Percentiles rank a stretch among this genome's conserved stretches.
Conservation (phyloP, 176 grass and related monocot species). For the Rhipidocladum racemiflorum region DNA sequence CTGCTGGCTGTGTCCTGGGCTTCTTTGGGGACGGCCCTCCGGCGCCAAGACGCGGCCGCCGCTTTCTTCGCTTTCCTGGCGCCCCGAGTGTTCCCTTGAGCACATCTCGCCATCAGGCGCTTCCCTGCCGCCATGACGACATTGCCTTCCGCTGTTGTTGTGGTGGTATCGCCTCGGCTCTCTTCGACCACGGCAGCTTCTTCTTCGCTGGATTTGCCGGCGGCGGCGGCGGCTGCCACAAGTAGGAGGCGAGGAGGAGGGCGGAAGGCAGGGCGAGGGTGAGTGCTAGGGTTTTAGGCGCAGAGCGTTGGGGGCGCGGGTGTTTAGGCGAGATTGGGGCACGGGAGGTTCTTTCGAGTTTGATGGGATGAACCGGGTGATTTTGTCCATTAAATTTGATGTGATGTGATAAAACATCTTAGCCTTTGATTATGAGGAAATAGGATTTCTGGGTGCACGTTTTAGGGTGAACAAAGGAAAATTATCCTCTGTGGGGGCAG, state of each 20-base stretch:
- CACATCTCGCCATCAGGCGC: slow-evolving; percentile 78
- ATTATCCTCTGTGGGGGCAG: too few species aligned
- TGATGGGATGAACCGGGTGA: too few species aligned
- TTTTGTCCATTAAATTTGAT: too few species aligned
- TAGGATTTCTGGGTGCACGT: too few species aligned
- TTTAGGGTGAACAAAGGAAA: too few species aligned
- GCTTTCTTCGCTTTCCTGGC: slow-evolving; percentile 59
- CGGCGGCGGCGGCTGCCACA: not conserved
- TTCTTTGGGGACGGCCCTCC: slow-evolving; percentile 57
- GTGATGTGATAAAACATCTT: too few species aligned
- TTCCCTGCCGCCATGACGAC: slow-evolving; percentile 50
- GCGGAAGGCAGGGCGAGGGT: too few species aligned
- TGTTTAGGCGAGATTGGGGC: too few species aligned
- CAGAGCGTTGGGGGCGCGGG: too few species aligned
- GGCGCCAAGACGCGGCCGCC: not conserved
- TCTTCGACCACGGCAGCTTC: slow-evolving; percentile 13
- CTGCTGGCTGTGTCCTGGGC: slow-evolving; percentile 28
- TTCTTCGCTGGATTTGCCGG: slow-evolving; percentile 49
- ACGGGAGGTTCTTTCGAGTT: too few species aligned
- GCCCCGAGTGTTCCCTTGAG: slow-evolving; percentile 79
- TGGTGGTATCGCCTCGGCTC: not conserved
- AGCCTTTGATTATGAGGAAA: too few species aligned
- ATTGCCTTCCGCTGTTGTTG: slow-evolving; percentile 40
- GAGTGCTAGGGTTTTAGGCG: too few species aligned
- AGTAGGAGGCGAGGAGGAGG: slow-evolving; percentile 1